These are phyloP conservation scores for Auriscalpium orientale DNA, from an alignment of 768 basidiomycete genomes.

Conservation along the genomic window DNA sequence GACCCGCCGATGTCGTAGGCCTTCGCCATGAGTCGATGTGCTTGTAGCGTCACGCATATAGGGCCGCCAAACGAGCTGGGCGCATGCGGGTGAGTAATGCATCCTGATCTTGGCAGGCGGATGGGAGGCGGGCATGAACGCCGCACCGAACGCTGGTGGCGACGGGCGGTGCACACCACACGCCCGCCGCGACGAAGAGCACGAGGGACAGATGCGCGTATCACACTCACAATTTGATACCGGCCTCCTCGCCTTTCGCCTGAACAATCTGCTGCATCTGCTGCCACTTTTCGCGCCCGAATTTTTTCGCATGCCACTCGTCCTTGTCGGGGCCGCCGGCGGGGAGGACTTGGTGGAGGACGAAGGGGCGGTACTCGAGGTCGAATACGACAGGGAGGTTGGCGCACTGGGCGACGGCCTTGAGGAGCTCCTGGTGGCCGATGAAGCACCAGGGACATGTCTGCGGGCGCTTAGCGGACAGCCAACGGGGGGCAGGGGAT, in stretches of 20 bases:
- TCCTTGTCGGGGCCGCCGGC: slow-evolving; percentile 21
- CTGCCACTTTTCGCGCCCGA: slow-evolving; percentile 32
- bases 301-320: slow-evolving; percentile 26
- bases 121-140: neutral
- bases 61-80: slow-evolving; percentile 50
- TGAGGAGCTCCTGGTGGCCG: slow-evolving; percentile 31
- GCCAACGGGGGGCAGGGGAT: too few species aligned
- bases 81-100: neutral
- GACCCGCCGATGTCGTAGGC: slow-evolving; percentile 59
- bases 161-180: neutral
- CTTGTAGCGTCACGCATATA: slow-evolving; percentile 57
- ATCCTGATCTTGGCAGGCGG: neutral
- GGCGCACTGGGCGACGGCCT: slow-evolving; percentile 27
- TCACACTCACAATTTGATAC: slow-evolving; percentile 36
- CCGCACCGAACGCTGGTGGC: neutral
- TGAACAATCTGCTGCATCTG: slow-evolving; percentile 24
- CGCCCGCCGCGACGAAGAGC: neutral
- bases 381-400: slow-evolving; percentile 29
- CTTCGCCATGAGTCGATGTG: slow-evolving; percentile 66
- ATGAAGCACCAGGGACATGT: slow-evolving; percentile 37
- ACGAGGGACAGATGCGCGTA: neutral
- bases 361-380: slow-evolving; percentile 40
- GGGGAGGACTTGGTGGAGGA: slow-evolving; percentile 32
- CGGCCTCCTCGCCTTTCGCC: slow-evolving; percentile 30
- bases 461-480: slow-evolving; percentile 12